Conservation (phyloP, 768 basidiomycete genomes). For the Ramaria rubella region DNA sequence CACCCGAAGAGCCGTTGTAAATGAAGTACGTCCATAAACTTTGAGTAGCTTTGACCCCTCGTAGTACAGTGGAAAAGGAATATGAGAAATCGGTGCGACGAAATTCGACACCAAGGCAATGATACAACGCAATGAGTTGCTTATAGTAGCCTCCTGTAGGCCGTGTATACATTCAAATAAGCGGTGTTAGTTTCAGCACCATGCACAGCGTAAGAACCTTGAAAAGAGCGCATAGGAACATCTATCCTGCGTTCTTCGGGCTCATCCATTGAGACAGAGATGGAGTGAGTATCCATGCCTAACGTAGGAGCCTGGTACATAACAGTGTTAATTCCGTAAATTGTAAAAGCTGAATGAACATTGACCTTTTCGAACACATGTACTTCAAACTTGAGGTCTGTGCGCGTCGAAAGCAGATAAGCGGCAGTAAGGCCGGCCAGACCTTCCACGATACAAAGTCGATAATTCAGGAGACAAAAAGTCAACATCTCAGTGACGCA, state of each 20-base stretch:
- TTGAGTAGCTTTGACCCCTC: conserved; percentile 16
- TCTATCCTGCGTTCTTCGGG: conserved; percentile 51
- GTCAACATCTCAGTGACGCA: conserved; percentile 48
- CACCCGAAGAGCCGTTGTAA: conserved; percentile 59
- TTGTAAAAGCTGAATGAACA: neutral
- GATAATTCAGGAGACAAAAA: conserved; percentile 59
- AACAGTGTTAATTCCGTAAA: neutral
- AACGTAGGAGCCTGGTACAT: conserved; percentile 57
- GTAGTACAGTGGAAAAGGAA: conserved; percentile 53
- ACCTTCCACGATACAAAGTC: conserved; percentile 55
- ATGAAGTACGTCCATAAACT: conserved; percentile 46
- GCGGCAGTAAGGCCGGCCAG: conserved; percentile 69
- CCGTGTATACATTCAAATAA: neutral
- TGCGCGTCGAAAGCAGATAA: conserved; percentile 37
- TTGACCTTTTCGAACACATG: conserved; percentile 71
- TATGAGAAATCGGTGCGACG: conserved; percentile 56
- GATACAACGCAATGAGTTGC: conserved; percentile 61
- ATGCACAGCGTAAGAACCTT: conserved; percentile 48
- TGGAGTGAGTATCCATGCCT: conserved; percentile 39
- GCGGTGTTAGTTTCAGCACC: conserved; percentile 14
- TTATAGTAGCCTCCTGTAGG: conserved; percentile 58
- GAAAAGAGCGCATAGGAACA: conserved; percentile 78
- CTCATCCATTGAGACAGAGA: conserved; percentile 26
- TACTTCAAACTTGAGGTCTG: conserved; percentile 50
- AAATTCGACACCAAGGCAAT: conserved; percentile 52